A percentile compares a stretch with the other conserved stretches of the same genome.
These are phyloP conservation scores for Teratosphaeria viscida DNA, from an alignment of 2,329 filamentous ascomycete species.

Conservation along the genomic window DNA sequence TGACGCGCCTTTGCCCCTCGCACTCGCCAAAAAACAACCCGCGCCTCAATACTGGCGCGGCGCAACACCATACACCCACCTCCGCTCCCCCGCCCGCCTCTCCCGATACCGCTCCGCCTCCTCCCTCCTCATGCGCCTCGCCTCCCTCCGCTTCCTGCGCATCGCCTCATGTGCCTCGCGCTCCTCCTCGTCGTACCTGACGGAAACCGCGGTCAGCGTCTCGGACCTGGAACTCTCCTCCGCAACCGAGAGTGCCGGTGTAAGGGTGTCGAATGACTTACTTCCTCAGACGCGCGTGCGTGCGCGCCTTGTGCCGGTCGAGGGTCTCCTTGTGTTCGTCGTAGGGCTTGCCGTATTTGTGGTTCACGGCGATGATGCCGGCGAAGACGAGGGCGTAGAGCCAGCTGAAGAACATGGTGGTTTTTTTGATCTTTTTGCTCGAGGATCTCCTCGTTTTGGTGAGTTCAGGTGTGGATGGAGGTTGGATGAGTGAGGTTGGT, in stretches of 20 bases:
- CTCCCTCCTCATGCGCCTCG: slow-evolving; percentile 1
- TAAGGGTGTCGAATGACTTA: not conserved
- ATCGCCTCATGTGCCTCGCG: slow-evolving; percentile 2
- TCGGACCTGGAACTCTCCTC: too few species aligned
- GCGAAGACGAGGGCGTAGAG: slow-evolving; percentile 4
- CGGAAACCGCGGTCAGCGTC: not conserved
- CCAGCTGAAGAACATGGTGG: slow-evolving; percentile 6
- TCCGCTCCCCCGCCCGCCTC: slow-evolving; percentile 1
- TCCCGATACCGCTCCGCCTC: slow-evolving; percentile 4
- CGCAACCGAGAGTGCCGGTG: too few species aligned
- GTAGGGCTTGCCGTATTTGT: slow-evolving; percentile 3
- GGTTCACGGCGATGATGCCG: slow-evolving; percentile 7
- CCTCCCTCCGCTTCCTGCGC: slow-evolving; percentile 1
- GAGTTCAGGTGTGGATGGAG: not conserved
- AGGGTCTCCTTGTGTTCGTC: not conserved
- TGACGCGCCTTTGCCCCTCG: not conserved
- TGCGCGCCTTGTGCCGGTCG: slow-evolving; percentile 1
- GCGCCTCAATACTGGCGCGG: not conserved
- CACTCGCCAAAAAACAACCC: not conserved
- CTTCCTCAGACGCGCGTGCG: not conserved
- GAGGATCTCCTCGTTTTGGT: not conserved
- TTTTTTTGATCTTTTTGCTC: not conserved
- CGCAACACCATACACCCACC: slow-evolving; percentile 5
- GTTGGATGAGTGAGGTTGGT: not conserved
- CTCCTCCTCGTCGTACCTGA: not conserved